phyloP scores from a whole-genome alignment of 2,329 filamentous ascomycete species.

The Dactylonectria macrodidyma region DNA sequence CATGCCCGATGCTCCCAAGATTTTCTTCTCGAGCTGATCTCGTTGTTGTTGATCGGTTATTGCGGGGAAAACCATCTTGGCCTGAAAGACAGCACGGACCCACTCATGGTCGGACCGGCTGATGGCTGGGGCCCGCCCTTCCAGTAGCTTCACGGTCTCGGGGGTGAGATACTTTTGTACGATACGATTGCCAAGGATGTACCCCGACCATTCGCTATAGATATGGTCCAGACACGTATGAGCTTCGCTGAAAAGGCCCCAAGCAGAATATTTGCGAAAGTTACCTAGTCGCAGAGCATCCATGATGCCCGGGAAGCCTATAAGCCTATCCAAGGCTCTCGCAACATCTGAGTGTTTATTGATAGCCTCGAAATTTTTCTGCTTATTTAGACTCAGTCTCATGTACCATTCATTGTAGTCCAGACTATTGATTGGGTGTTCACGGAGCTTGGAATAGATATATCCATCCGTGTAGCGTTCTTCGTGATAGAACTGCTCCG shows the following conservation, averaged over 20 bases:
- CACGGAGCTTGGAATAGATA: neutral
- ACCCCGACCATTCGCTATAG: neutral
- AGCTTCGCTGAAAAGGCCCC: neutral
- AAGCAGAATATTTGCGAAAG: slow-evolving; percentile 1
- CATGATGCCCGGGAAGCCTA: neutral
- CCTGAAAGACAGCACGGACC: neutral
- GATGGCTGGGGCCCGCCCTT: neutral
- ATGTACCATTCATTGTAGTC: slow-evolving; percentile 1
- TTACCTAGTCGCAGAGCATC: neutral
- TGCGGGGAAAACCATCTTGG: neutral
- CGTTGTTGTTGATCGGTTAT: neutral
- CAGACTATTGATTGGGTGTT: neutral
- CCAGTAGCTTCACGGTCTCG: neutral
- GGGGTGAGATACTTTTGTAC: neutral
- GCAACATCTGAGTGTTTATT: neutral
- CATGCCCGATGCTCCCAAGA: neutral
- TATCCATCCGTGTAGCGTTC: neutral
- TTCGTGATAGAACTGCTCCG: neutral
- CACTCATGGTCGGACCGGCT: neutral
- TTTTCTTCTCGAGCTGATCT: slow-evolving; percentile 1
- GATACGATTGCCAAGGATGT: neutral
- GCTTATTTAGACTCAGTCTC: neutral
- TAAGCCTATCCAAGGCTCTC: neutral
- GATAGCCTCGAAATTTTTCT: slow-evolving; percentile 1
- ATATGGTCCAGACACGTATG: neutral